Percentiles rank a stretch among this genome's conserved stretches.
phyloP scores from a whole-genome alignment of 768 basidiomycete species.

The Kwoniella sp. region DNA sequence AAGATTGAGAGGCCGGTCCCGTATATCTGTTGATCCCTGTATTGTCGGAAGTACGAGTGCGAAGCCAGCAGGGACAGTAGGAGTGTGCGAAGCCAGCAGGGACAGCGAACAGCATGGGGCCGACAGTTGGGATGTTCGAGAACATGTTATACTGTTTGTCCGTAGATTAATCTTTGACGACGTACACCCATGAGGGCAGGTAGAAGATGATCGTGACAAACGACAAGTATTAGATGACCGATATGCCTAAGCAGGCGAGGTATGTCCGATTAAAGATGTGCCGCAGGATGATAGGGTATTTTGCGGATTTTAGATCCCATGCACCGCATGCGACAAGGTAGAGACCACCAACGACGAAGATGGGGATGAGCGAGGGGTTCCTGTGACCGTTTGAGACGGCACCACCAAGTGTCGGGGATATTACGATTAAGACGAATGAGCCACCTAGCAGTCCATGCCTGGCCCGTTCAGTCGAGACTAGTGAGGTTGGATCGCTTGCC shows the following conservation, averaged over 20 bases:
- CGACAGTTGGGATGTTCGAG: slow-evolving; percentile 28
- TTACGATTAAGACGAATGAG: neutral
- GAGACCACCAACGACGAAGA: slow-evolving; percentile 60
- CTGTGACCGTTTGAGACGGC: slow-evolving; percentile 20
- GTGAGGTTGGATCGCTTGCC: neutral
- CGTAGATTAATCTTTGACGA: neutral
- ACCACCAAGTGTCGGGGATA: neutral
- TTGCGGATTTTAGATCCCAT: slow-evolving; percentile 52
- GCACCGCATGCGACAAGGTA: slow-evolving; percentile 53
- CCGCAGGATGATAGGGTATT: slow-evolving; percentile 38
- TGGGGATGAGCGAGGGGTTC: slow-evolving; percentile 57
- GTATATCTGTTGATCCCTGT: neutral
- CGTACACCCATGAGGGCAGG: neutral
- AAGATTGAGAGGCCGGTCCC: neutral
- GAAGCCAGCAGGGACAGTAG: neutral
- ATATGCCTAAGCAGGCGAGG: neutral
- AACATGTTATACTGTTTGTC: slow-evolving; percentile 15
- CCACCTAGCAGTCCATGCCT: neutral
- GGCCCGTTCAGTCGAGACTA: neutral
- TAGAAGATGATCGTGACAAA: neutral
- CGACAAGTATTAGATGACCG: neutral
- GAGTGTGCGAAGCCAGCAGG: neutral
- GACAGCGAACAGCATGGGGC: slow-evolving; percentile 2
- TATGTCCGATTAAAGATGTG: neutral
- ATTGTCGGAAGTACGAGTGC: neutral